These are phyloP conservation scores for Cyanodermella asteris DNA, from an alignment of 2,329 filamentous ascomycete species.

Conservation along the genomic window DNA sequence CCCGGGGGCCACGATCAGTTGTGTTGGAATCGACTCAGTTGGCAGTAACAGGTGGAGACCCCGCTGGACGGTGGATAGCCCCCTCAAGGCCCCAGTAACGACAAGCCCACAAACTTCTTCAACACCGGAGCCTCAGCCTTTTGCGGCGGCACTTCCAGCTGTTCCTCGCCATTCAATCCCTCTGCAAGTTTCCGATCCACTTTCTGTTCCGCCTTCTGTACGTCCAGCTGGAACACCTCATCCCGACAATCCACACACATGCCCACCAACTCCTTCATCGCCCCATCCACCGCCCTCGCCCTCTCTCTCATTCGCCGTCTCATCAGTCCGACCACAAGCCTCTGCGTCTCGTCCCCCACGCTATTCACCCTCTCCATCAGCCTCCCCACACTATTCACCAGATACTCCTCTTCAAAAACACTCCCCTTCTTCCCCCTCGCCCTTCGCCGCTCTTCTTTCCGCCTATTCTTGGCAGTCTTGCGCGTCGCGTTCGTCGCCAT, in stretches of 20 bases:
- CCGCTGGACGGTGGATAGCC: background rate
- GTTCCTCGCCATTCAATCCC: conserved; percentile 18
- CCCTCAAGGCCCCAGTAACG: conserved; percentile 12
- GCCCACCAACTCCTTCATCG: conserved; percentile 52
- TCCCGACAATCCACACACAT: conserved; percentile 43
- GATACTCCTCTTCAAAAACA: conserved; percentile 94
- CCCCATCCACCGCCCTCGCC: conserved; percentile 52
- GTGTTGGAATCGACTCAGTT: background rate
- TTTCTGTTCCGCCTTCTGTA: conserved; percentile 10
- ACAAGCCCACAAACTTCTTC: conserved; percentile 22
- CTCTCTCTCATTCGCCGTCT: conserved; percentile 72
- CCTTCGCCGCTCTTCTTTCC: conserved; percentile 82
- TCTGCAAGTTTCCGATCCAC: conserved; percentile 15
- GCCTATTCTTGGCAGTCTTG: conserved; percentile 68
- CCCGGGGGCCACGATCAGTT: no score
- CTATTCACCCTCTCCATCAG: conserved; percentile 64
- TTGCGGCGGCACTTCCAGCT: no score
- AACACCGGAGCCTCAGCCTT: conserved; percentile 27
- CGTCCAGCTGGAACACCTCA: conserved; percentile 41
- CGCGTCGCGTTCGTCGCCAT: conserved; percentile 52
- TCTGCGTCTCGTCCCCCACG: conserved; percentile 47
- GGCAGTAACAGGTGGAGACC: no score
- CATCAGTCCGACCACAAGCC: conserved; percentile 55
- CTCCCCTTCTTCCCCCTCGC: conserved; percentile 89
- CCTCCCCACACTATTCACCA: conserved; percentile 67